phyloP scores from a whole-genome alignment of 129 eudicot genomes.

The Saposhnikovia divaricata region DNA sequence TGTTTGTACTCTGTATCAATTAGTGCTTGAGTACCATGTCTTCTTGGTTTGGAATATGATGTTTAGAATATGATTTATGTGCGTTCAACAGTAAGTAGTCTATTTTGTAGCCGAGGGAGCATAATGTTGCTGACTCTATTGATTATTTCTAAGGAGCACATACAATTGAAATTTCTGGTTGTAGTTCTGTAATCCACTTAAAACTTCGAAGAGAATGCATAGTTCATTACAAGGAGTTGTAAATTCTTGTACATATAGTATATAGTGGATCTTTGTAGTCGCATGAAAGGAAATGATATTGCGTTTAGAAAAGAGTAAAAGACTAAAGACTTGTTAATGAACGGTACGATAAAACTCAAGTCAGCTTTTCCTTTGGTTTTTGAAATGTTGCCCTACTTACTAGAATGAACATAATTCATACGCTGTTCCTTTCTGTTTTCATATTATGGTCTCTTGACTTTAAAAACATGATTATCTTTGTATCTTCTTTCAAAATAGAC shows the following conservation, averaged over 20 bases:
- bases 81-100: not conserved
- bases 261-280: not conserved
- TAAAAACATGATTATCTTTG: not conserved
- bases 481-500: not conserved
- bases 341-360: not conserved
- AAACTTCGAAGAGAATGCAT: not conserved
- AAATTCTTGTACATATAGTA: not conserved
- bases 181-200: not conserved
- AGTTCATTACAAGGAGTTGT: not conserved
- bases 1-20: not conserved
- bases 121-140: not conserved
- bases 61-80: not conserved
- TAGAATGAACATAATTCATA: not conserved
- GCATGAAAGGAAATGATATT: not conserved
- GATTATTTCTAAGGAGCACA: not conserved
- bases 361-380: not conserved
- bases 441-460: not conserved
- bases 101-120: not conserved
- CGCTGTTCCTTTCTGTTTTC: not conserved
- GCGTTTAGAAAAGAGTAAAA: not conserved
- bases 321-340: not conserved
- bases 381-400: not conserved
- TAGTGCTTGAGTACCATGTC: not conserved
- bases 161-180: not conserved
- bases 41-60: not conserved